Base-by-base conservation (phyloP, 352 stramenopile genomes). In the Pythium volutum region DNA sequence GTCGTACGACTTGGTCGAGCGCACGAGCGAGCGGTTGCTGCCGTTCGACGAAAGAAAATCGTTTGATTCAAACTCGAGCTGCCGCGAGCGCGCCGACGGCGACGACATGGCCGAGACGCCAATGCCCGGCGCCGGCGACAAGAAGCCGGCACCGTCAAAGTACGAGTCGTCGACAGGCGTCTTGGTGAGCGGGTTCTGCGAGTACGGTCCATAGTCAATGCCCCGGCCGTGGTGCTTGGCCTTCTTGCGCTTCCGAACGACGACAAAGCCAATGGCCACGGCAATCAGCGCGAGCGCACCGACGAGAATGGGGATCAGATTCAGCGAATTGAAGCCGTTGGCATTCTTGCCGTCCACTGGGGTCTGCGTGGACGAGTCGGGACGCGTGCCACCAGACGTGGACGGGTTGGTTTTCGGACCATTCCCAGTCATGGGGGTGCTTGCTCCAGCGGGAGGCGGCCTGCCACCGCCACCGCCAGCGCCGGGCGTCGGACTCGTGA, bases 11-110 rank as follows among this genome's bases (percentile, higher is more conserved):
- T 54, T 60, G 53, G 41, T 51, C 27, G 53, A 60, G 27, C 41
- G 46, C 26, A 36, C 34, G 25, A 67, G 36, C 34, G 57, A 64
- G 33, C 23, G 33, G 33, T 38, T 50, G 38, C 52, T 62, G 45
- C 62, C 55, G 31, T 67, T 67, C 18, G 60, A 67, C 43, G 60
- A 67, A 45, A 58, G 43, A 27, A 58, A 62, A 16, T 67, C 60
- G 53, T 60, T 67, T 8, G 31, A 36, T 8, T 67, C 60, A n/a
- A 56, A 36, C 22, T 57, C 43, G 25, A 60, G 59, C 29, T 53
- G 29, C 1, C 48, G 53, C 45, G 62, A 55, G 6, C 34, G 39
- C 11, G 22, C 36, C 14, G 59, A 56, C 12, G 56, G 33, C 16
- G 55, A 54, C 12, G 42, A 53, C 45, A 25, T 25, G n/a, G n/a